Conservation (phyloP, 148 eudicot genomes). For the Diospyros kaki region DNA sequence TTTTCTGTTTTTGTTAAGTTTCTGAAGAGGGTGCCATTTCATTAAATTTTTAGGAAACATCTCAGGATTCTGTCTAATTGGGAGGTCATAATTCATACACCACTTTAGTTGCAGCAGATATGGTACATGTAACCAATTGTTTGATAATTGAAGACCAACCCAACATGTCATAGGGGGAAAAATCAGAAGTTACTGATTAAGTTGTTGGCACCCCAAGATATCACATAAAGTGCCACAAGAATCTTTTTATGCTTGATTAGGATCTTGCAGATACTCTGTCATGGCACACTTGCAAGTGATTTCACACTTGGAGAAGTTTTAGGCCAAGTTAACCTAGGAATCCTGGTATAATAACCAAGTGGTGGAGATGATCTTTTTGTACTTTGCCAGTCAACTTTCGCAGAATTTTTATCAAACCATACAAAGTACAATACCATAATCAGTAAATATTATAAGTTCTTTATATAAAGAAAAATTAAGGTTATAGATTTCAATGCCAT, state of each 20-base stretch:
- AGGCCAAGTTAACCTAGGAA: background rate
- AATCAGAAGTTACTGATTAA: background rate
- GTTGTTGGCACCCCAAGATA: no score
- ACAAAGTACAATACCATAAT: background rate
- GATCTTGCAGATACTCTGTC: no score
- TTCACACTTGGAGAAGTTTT: no score
- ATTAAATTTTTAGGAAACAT: background rate
- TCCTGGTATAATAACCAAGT: background rate
- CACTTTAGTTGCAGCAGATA: background rate
- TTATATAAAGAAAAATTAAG: no score
- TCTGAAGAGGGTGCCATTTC: background rate
- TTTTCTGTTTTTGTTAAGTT: background rate
- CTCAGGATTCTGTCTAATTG: background rate
- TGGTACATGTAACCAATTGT: background rate
- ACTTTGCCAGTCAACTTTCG: background rate
- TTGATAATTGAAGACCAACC: background rate
- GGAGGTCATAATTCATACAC: background rate
- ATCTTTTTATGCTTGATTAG: background rate
- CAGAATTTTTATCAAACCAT: background rate
- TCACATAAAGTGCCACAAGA: no score
- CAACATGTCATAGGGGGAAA: background rate
- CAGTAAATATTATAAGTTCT: no score
- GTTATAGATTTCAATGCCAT: no score
- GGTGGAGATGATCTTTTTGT: background rate
- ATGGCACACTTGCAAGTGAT: no score